Evolutionary conservation across 345 rosid species (phyloP).

Genomic region (Moringa oleifera): DNA sequence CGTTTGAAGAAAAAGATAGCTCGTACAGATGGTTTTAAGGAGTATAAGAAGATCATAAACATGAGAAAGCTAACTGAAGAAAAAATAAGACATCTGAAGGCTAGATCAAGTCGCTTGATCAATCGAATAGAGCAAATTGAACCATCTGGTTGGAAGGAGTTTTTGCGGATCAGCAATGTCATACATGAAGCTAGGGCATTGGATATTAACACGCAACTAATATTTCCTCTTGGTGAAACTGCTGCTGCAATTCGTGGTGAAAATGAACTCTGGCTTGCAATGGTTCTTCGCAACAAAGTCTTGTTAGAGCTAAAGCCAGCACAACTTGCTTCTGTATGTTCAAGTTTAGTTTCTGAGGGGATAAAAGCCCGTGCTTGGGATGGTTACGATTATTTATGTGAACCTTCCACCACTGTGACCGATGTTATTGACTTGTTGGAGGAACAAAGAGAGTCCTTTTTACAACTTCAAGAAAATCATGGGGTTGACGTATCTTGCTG

Average conservation of each 20-base stretch:
- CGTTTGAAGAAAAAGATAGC: conserved; percentile 80
- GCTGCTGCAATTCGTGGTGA: conserved; percentile 97
- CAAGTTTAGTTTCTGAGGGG: conserved; percentile 81
- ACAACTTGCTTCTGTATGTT: conserved; percentile 79
- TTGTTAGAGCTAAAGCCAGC: conserved; percentile 68
- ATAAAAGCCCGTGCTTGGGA: conserved; percentile 77
- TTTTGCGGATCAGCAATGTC: conserved; percentile 74
- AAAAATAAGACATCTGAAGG: conserved; percentile 67
- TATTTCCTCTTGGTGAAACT: conserved; percentile 88
- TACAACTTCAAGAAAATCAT: conserved; percentile 77
- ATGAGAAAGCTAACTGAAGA: conserved; percentile 55
- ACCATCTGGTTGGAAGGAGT: conserved; percentile 98
- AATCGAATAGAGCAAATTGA: conserved; percentile 78
- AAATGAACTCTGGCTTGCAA: conserved; percentile 95
- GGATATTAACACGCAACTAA: conserved; percentile 65
- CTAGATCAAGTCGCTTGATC: conserved; percentile 60
- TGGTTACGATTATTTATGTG: conserved; percentile 63
- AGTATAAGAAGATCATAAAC: conserved; percentile 72
- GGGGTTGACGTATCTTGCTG: conserved; percentile 65
- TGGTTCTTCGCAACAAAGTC: conserved; percentile 67
- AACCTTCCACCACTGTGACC: conserved; percentile 57
- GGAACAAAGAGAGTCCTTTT: conserved; percentile 53
- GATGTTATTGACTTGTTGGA: conserved; percentile 48
- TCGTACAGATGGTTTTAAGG: conserved; percentile 74
- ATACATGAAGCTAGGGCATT: conserved; percentile 82